Percentiles rank a stretch among this genome's conserved stretches.
phyloP scores from a whole-genome alignment of 2,329 filamentous ascomycete species.

The Cytospora schulzeri region DNA sequence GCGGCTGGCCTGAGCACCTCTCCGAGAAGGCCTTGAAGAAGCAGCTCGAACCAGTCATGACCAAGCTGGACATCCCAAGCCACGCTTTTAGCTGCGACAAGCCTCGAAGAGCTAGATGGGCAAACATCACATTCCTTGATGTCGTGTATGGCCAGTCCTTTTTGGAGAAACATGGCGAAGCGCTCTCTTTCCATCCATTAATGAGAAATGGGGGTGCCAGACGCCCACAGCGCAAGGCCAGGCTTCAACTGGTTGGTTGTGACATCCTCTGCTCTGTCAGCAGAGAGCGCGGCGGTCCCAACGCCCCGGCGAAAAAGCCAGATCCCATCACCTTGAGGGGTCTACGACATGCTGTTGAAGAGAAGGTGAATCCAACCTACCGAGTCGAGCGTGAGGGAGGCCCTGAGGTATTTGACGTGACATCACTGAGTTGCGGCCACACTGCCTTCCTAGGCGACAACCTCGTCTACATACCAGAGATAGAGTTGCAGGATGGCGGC shows the following conservation, averaged over 20 bases:
- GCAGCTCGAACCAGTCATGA: conserved; percentile 46
- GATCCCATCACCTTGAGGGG: conserved; percentile 29
- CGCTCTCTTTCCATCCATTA: not conserved
- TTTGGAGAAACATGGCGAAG: conserved; percentile 39
- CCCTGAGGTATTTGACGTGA: conserved; percentile 22
- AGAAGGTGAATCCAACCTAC: conserved; percentile 21
- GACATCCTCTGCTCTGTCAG: conserved; percentile 37
- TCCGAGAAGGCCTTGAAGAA: conserved; percentile 40
- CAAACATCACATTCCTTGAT: conserved; percentile 47
- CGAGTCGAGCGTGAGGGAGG: conserved; percentile 8
- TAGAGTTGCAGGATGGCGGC: conserved; percentile 38
- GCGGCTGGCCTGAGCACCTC: conserved; percentile 45
- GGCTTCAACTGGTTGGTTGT: conserved; percentile 35
- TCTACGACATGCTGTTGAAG: conserved; percentile 30
- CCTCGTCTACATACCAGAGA: conserved; percentile 49
- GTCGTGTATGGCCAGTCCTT: conserved; percentile 45
- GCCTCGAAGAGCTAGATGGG: conserved; percentile 37
- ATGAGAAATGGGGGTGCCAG: conserved; percentile 1
- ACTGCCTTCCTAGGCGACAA: conserved; percentile 43
- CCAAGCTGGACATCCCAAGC: conserved; percentile 40
- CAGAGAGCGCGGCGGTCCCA: not conserved
- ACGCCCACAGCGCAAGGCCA: conserved; percentile 28
- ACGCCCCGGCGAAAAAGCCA: conserved; percentile 4
- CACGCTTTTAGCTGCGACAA: conserved; percentile 48
- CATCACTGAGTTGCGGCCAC: conserved; percentile 44